A percentile compares a stretch with the other conserved stretches of the same genome.
Conservation (phyloP, 345 rosid species). For the Populus nigra region DNA sequence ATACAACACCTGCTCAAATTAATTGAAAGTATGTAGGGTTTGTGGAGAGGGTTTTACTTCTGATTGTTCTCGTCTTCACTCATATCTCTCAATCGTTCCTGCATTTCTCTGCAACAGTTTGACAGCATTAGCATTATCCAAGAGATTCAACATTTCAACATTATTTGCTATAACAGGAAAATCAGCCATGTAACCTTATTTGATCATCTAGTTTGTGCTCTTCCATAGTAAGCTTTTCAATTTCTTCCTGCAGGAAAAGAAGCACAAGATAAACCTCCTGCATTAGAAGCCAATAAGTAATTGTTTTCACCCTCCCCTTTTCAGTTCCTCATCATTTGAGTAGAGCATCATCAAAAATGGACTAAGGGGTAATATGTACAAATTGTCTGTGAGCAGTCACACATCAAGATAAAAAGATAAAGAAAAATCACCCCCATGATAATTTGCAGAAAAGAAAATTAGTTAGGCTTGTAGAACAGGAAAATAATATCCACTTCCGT, state of each 20-base stretch:
- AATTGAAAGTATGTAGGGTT: constrained; percentile 3
- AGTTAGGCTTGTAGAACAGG: background rate
- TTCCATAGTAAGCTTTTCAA: constrained; percentile 64
- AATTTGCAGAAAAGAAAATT: background rate
- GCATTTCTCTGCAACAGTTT: constrained; percentile 63
- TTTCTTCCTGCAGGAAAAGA: constrained; percentile 59
- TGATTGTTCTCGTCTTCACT: constrained; percentile 79
- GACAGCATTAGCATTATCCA: constrained; percentile 36
- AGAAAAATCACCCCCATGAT: background rate
- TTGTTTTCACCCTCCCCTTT: background rate
- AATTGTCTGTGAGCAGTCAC: constrained; percentile 1
- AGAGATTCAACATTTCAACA: constrained; percentile 19
- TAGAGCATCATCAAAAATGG: background rate
- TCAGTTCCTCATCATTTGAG: background rate
- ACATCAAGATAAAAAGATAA: constrained; percentile 1
- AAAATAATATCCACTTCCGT: constrained; percentile 11
- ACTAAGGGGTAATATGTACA: background rate
- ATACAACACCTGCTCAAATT: background rate
- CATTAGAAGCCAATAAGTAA: background rate
- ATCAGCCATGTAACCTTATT: constrained; percentile 58
- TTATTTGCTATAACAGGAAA: constrained; percentile 20
- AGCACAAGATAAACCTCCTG: constrained; percentile 17
- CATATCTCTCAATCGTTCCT: constrained; percentile 66
- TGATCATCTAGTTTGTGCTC: constrained; percentile 70
- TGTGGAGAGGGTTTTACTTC: constrained; percentile 44